These are phyloP conservation scores for Nothophytophthora sp. DNA, from an alignment of 352 stramenopile species.

Conservation along the genomic window DNA sequence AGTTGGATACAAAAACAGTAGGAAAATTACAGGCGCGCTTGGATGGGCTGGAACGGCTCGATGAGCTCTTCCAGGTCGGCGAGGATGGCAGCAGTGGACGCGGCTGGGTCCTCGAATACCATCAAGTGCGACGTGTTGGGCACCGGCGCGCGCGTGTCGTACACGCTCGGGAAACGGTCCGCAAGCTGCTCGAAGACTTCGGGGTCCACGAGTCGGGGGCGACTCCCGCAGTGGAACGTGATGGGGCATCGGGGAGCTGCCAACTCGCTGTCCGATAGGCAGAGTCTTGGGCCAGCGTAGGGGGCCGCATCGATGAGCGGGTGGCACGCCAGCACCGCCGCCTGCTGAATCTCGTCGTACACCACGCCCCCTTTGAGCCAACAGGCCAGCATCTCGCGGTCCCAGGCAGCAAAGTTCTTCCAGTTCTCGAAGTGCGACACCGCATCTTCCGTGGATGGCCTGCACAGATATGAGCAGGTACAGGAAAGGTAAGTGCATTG, in stretches of 20 bases:
- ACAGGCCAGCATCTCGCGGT: constrained; percentile 29
- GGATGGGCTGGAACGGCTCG: neutral
- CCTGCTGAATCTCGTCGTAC: constrained; percentile 20
- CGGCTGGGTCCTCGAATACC: constrained; percentile 47
- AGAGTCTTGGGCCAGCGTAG: constrained; percentile 23
- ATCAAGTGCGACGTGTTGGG: constrained; percentile 40
- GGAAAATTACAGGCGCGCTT: constrained; percentile 15
- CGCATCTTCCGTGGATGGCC: constrained; percentile 22
- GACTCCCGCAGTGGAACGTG: constrained; percentile 27
- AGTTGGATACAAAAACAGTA: too few species aligned
- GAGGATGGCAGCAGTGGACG: constrained; percentile 25
- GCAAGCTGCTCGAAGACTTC: constrained; percentile 12
- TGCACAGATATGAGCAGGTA: constrained; percentile 3
- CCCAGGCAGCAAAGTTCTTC: constrained; percentile 44
- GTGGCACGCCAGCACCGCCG: constrained; percentile 28
- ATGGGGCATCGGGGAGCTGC: constrained; percentile 25
- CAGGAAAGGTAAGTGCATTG: neutral
- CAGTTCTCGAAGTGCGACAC: constrained; percentile 26
- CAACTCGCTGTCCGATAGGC: constrained; percentile 31
- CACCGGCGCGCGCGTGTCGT: constrained; percentile 21
- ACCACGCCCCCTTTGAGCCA: constrained; percentile 48
- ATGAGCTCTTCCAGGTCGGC: constrained; percentile 14
- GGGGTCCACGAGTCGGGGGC: constrained; percentile 26
- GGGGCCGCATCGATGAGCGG: constrained; percentile 40
- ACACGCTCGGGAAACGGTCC: constrained; percentile 17